These are phyloP conservation scores for Talaromyces sp. DNA, from an alignment of 2,329 filamentous ascomycete genomes.

Conservation along the genomic window DNA sequence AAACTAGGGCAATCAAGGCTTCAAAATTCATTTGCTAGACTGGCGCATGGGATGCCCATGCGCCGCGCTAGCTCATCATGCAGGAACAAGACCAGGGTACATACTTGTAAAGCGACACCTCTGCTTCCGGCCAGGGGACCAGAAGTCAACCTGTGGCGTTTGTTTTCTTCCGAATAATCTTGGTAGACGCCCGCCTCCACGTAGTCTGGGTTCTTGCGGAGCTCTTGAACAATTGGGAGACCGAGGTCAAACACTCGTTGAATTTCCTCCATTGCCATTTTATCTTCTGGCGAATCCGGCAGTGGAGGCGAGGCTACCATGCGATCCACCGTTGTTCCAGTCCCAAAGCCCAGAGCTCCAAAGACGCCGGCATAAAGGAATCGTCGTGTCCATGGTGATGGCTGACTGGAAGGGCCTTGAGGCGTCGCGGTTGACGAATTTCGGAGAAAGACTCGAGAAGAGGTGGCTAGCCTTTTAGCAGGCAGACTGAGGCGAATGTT, in stretches of 20 bases:
- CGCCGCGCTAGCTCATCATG: slow-evolving; percentile 1
- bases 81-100: slow-evolving; percentile 15
- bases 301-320: slow-evolving; percentile 28
- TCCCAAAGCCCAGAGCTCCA: slow-evolving; percentile 33
- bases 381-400: slow-evolving; percentile 39
- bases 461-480: not conserved
- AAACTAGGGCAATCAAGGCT: slow-evolving; percentile 21
- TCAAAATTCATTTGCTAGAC: slow-evolving; percentile 15
- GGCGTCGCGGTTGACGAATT: slow-evolving; percentile 25
- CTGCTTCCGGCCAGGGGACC: slow-evolving; percentile 45
- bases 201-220: slow-evolving; percentile 44
- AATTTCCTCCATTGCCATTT: slow-evolving; percentile 32
- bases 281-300: slow-evolving; percentile 41
- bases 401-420: slow-evolving; percentile 16
- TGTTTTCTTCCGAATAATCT: slow-evolving; percentile 39
- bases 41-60: not conserved
- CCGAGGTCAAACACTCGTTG: slow-evolving; percentile 33
- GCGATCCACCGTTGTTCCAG: slow-evolving; percentile 28
- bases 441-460: slow-evolving; percentile 17
- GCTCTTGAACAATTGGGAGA: slow-evolving; percentile 40
- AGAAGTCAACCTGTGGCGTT: slow-evolving; percentile 39
- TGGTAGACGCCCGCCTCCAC: slow-evolving; percentile 44
- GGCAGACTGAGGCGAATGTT: slow-evolving; percentile 23
- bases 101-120: slow-evolving; percentile 45
- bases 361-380: slow-evolving; percentile 40